Percentiles rank a stretch among this genome's conserved stretches.
Evolutionary conservation across 139 green algal genomes (phyloP).

Genomic region (Chlamydomonas asymmetrica): DNA sequence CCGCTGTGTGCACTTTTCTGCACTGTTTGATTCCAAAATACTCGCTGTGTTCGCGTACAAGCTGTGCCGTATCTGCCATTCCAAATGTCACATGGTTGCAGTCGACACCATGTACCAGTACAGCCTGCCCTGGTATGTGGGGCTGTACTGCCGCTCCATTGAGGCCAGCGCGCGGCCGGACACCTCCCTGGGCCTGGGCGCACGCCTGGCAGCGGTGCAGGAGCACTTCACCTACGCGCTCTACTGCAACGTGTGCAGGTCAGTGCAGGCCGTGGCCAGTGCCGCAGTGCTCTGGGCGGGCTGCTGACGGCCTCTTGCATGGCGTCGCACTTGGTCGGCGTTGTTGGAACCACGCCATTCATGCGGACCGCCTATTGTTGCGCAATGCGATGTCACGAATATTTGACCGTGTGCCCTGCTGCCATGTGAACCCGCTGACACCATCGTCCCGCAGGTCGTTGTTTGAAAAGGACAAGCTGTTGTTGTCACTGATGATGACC

Average conservation of each 20-base stretch:
- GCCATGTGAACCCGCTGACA: neutral
- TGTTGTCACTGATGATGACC: slow-evolving; percentile 73
- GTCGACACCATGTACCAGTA: slow-evolving; percentile 71
- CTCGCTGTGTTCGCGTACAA: no score
- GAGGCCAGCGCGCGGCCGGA: neutral
- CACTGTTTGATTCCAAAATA: no score
- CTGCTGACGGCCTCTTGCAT: no score
- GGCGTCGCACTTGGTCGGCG: no score
- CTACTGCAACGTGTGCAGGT: slow-evolving; percentile 76
- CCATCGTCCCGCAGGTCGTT: slow-evolving; percentile 51
- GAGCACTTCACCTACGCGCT: slow-evolving; percentile 73
- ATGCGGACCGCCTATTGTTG: no score
- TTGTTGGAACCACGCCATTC: no score
- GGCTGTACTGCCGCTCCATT: slow-evolving; percentile 42
- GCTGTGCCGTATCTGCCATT: no score
- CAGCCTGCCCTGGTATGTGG: slow-evolving; percentile 47
- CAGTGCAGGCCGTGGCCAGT: slow-evolving; percentile 4
- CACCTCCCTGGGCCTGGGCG: neutral
- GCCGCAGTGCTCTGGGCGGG: no score
- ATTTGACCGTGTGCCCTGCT: slow-evolving; percentile 25
- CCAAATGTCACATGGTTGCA: no score
- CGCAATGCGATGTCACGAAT: no score
- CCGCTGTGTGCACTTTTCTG: no score
- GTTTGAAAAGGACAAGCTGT: slow-evolving; percentile 84
- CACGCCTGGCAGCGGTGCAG: slow-evolving; percentile 66